A percentile compares a stretch with the other conserved stretches of the same genome.
Conservation (phyloP, 345 rosid species). For the Boechera stricta region DNA sequence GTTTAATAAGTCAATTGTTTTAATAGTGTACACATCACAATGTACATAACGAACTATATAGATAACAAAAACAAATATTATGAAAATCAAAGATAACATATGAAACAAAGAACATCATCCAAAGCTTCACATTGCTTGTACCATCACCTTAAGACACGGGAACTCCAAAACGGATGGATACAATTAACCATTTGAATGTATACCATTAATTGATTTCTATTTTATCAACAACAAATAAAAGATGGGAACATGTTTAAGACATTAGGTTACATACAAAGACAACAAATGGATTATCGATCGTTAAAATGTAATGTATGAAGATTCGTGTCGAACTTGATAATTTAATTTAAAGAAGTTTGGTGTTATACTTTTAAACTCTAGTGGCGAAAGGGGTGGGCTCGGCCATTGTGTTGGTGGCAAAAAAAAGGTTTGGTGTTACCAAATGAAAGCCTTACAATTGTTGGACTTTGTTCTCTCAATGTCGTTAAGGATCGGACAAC, state of each 20-base stretch:
- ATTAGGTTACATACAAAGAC: slow-evolving; percentile 19
- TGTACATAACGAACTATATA: neutral
- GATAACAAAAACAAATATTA: slow-evolving; percentile 15
- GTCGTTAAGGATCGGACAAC: too few relatives aligned
- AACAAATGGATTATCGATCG: neutral
- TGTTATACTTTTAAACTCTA: neutral
- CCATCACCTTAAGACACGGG: slow-evolving; percentile 24
- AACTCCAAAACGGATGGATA: slow-evolving; percentile 30
- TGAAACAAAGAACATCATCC: slow-evolving; percentile 4
- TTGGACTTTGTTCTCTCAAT: too few relatives aligned
- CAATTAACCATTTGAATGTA: slow-evolving; percentile 28
- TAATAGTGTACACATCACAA: neutral
- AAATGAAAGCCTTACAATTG: too few relatives aligned
- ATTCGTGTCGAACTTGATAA: slow-evolving; percentile 4
- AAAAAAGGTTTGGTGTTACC: neutral
- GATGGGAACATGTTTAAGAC: slow-evolving; percentile 23
- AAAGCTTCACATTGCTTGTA: slow-evolving; percentile 14
- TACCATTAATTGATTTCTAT: neutral
- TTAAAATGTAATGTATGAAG: slow-evolving; percentile 18
- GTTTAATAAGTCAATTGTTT: neutral
- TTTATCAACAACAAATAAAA: neutral
- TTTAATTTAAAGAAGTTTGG: neutral
- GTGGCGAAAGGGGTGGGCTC: slow-evolving; percentile 11
- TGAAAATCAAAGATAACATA: slow-evolving; percentile 18
- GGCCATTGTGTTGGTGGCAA: neutral